Percentiles rank a stretch among this genome's conserved stretches.
Conservation (phyloP, 768 basidiomycete genomes). For the Neoboletus brunneissimus region DNA sequence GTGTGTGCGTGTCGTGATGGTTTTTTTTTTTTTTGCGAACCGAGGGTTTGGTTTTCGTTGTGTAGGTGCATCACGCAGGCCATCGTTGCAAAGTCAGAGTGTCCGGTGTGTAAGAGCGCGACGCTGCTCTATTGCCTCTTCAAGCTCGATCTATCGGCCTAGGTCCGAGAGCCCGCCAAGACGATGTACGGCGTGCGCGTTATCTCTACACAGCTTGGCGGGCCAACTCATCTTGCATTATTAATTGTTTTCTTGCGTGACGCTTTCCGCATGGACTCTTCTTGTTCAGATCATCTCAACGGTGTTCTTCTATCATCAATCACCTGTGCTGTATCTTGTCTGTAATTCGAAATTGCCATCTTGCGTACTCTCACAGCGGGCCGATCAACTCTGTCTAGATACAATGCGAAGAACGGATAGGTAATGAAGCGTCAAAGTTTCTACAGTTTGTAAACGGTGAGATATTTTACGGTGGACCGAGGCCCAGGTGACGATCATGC, state of each 20-base stretch:
- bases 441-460: neutral
- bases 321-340: neutral
- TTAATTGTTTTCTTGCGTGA: neutral
- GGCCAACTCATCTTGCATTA: neutral
- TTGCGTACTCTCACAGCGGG: neutral
- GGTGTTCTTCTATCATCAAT: neutral
- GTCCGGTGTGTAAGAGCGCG: constrained; percentile 51
- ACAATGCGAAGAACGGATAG: neutral
- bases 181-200: neutral
- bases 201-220: too few relatives aligned
- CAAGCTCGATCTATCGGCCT: constrained; percentile 41
- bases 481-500: too few relatives aligned
- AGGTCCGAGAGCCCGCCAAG: neutral
- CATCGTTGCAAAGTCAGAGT: constrained; percentile 44
- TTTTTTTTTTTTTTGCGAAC: too few relatives aligned
- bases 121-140: constrained; percentile 56
- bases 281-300: neutral
- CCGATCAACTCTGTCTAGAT: neutral
- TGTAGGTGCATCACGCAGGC: constrained; percentile 49
- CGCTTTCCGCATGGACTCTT: neutral
- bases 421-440: neutral
- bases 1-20: constrained; percentile 37
- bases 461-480: neutral
- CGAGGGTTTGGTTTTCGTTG: neutral
- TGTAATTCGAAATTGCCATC: neutral